Base-by-base conservation (phyloP, 805 yeast species). In the Yarrowia bubula region DNA sequence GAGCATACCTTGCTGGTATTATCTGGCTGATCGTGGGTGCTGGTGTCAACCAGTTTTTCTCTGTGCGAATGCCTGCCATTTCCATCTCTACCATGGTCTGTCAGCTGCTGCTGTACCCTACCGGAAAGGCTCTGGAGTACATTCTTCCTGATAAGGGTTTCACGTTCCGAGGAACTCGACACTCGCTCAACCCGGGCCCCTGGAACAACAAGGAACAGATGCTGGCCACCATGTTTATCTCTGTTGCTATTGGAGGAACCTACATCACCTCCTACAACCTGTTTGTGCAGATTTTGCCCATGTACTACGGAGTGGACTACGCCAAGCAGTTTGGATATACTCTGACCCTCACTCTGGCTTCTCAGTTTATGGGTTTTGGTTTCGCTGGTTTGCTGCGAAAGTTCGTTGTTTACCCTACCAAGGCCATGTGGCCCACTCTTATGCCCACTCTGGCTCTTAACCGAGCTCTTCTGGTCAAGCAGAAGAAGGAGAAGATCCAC, bases 151-250 rank as follows among this genome's bases (percentile, higher is more conserved):
- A 80, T 65, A 77, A 76, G 76, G 78, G 80, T 4, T 71, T 83
- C 69, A 76, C 74, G 6, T 37, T 79, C 57, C 67, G 71, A 43
- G 81, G 85, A 62, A 75, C 70, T 32, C 75, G 79, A 69, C 70
- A 74, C 66, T 76, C 79, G 10, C 74, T 84, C 66, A 85, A 85
- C 71, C 87, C 88, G 7, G 87, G 88, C 9, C 87, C 86, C 15
- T 86, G 87, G 86, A 76, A 78, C 47, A 76, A 73, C 68, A 86
- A 86, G 71, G 90, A 86, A 70, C 89, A 86, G 72, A 84, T 85
- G 87, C 78, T 85, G 66, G 76, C 86, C 9, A 82, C 89, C 17
- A 66, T 69, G 48, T 67, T 66, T 68, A 68, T 79, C 39, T 73
- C 78, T 63, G 76, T 76, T 64, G 74, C 77, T 44, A 77, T 78